Conservation (phyloP, 257 asterid species). For the Dorcoceras hygrometricum region DNA sequence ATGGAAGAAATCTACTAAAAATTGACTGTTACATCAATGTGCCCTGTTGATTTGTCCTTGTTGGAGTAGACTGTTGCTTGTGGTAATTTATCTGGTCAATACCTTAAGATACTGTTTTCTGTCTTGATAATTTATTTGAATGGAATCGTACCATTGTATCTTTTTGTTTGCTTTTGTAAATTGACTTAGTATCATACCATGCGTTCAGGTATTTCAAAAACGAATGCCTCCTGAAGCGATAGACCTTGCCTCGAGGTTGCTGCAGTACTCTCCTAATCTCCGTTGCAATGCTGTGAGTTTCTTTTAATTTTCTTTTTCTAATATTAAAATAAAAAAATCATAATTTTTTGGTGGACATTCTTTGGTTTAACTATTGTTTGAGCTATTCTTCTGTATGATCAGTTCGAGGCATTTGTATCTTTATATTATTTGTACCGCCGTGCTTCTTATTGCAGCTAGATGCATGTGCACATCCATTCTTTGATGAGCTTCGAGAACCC, state of each 20-base stretch:
- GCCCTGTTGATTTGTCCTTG: background rate
- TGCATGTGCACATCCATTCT: conserved; percentile 83
- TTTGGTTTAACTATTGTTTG: conserved; percentile 12
- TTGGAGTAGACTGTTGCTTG: background rate
- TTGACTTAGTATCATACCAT: background rate
- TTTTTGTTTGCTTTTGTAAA: conserved; percentile 1
- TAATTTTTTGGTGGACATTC: background rate
- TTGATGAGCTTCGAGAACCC: conserved; percentile 92
- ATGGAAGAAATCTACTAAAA: background rate
- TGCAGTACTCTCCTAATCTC: conserved; percentile 94
- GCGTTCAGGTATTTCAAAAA: conserved; percentile 76
- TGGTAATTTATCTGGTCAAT: background rate
- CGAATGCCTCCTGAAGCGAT: conserved; percentile 99
- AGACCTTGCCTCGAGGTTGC: conserved; percentile 87
- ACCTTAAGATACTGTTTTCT: background rate
- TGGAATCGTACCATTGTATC: background rate
- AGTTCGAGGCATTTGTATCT: background rate
- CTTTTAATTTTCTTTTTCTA: conserved; percentile 6
- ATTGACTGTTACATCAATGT: background rate
- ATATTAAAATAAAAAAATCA: background rate
- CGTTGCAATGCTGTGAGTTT: conserved; percentile 92
- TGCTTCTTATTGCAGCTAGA: conserved; percentile 59
- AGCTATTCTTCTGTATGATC: background rate
- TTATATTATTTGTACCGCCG: conserved; percentile 7
- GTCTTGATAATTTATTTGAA: conserved; percentile 11